Evolutionary conservation across 768 basidiomycete species (phyloP).

Genomic region (Rhodotorula diobovata): DNA sequence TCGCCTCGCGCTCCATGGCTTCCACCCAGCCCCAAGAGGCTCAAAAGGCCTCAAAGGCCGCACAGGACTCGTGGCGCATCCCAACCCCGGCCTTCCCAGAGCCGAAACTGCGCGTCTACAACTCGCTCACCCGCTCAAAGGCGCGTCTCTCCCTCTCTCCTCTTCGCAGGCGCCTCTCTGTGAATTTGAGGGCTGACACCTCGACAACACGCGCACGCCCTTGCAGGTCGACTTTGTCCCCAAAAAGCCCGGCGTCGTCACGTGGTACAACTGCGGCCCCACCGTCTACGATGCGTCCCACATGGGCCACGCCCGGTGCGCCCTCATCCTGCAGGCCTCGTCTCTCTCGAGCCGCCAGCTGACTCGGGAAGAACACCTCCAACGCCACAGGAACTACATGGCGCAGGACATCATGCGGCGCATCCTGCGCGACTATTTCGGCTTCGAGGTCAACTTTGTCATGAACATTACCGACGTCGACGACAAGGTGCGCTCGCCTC

Average conservation of each 20-base stretch:
- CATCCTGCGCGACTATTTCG: slow-evolving; percentile 91
- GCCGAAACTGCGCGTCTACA: slow-evolving; percentile 77
- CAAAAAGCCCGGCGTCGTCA: slow-evolving; percentile 53
- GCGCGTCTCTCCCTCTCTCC: slow-evolving; percentile 49
- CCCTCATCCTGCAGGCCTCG: neutral
- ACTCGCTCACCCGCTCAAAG: slow-evolving; percentile 87
- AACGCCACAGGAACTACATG: slow-evolving; percentile 82
- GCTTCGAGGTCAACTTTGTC: slow-evolving; percentile 95
- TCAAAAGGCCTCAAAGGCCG: neutral
- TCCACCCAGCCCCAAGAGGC: neutral
- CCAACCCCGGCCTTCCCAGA: slow-evolving; percentile 55
- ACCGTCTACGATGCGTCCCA: slow-evolving; percentile 98
- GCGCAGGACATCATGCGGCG: slow-evolving; percentile 86
- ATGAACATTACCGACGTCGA: slow-evolving; percentile 99
- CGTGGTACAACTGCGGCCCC: slow-evolving; percentile 99
- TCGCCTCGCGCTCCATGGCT: slow-evolving; percentile 7
- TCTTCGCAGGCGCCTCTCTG: neutral
- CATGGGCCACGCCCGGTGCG: slow-evolving; percentile 94
- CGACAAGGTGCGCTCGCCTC: slow-evolving; percentile 68
- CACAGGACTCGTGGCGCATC: slow-evolving; percentile 52
- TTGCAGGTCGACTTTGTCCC: slow-evolving; percentile 40
- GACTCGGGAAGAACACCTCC: too few species aligned
- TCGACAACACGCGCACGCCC: neutral
- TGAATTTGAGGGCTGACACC: neutral
- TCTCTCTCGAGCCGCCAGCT: neutral